Base-by-base conservation (phyloP, 352 stramenopile genomes). In the Globisporangium abappressorium region DNA sequence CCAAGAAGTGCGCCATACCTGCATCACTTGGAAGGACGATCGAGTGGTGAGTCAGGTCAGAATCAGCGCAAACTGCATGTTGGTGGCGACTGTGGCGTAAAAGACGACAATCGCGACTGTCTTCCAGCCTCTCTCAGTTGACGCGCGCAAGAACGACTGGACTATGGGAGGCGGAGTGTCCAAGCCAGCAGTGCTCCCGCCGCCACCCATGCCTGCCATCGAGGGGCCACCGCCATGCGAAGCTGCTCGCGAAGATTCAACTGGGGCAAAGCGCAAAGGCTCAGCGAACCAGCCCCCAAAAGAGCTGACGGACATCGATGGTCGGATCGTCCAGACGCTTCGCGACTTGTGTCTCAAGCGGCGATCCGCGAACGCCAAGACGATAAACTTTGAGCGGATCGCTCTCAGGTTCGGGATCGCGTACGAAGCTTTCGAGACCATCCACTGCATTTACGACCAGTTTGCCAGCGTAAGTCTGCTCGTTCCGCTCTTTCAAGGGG, bases 321-420 rank as follows among this genome's bases (percentile, higher is more conserved):
- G 69, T 2, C 85, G 85, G 11, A 93, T 94, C 54, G 57, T 93
- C 2, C 64, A 84, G 53, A 94, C 83, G 3, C 74, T 93, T 5
- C 80, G 76, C 11, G 74, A 86, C 12, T 73, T 92, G 59, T 91
- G 90, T 43, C 72, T 89, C 33, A 71, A 76, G n/a, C 70, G 80
- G n/a, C 71, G 81, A 28, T 61, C 73, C 20, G 75, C 69, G 20
- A 87, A 91, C 30, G 65, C 71, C 26, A 87, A 88, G 64, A 58
- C 62, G 2, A 72, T 80, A 20, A 89, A 93, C 62, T 93, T 94
- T 64, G 84, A 94, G 63, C 81, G 85, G 7, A 91, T 94, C 24
- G 85, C 87, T 26, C 74, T 94, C 47, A 86, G 91, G 56, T 94
- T 94, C 53, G 68, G 70, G 2, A 65, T 92, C 53, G 84, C 88